Evolutionary conservation across 2,329 filamentous ascomycete species (phyloP).

Genomic region (Fusarium keratoplasticum): DNA sequence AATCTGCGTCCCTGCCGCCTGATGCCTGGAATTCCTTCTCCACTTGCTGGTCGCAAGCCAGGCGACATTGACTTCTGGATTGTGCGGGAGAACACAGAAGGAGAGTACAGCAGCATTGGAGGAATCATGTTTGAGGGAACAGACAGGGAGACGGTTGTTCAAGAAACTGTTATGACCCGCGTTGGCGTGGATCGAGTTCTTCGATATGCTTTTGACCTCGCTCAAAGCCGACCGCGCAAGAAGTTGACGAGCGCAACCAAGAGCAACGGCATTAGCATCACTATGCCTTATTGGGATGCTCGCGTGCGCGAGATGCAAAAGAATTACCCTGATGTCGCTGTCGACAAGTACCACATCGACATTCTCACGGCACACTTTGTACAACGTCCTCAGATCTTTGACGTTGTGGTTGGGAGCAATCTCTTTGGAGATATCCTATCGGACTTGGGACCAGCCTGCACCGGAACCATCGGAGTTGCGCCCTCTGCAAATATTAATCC

Average conservation of each 20-base stretch:
- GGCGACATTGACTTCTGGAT: constrained; percentile 76
- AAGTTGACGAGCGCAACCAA: constrained; percentile 75
- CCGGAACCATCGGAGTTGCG: constrained; percentile 79
- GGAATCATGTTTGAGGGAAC: constrained; percentile 70
- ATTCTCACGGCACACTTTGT: constrained; percentile 75
- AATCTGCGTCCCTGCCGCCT: constrained; percentile 74
- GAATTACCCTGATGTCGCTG: constrained; percentile 68
- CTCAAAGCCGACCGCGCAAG: constrained; percentile 67
- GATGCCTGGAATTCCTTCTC: constrained; percentile 69
- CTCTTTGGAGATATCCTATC: constrained; percentile 76
- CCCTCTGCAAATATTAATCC: constrained; percentile 78
- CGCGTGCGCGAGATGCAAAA: constrained; percentile 65
- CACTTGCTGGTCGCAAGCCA: constrained; percentile 62
- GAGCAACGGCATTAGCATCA: constrained; percentile 74
- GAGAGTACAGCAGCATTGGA: constrained; percentile 75
- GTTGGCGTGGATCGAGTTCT: constrained; percentile 71
- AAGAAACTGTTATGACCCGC: constrained; percentile 73
- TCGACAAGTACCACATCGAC: constrained; percentile 76
- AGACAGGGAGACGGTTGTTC: constrained; percentile 70
- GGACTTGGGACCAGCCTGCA: constrained; percentile 76
- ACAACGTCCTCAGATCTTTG: constrained; percentile 67
- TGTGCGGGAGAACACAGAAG: constrained; percentile 74
- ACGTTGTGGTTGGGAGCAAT: constrained; percentile 74
- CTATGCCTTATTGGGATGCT: constrained; percentile 77
- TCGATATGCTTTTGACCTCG: constrained; percentile 73